These are phyloP conservation scores for Penicillium verhagenii DNA, from an alignment of 495 filamentous ascomycete genomes.

Conservation along the genomic window DNA sequence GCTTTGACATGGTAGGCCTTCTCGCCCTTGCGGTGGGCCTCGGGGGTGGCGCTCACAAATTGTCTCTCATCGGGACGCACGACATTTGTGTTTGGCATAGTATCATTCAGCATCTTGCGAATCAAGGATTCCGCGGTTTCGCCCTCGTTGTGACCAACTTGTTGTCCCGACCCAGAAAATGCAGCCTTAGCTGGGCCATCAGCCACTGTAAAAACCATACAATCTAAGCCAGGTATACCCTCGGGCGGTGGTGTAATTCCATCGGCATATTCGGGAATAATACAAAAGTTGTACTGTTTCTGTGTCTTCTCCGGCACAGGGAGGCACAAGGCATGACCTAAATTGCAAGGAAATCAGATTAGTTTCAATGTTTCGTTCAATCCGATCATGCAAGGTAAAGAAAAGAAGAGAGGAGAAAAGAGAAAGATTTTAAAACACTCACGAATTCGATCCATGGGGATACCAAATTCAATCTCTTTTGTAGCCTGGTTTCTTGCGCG, in stretches of 20 bases:
- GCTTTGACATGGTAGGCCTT: conserved; percentile 91
- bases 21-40: conserved; percentile 85
- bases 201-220: conserved; percentile 80
- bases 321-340: conserved; percentile 76
- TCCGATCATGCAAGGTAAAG: neutral
- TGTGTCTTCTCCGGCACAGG: conserved; percentile 90
- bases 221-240: conserved; percentile 51
- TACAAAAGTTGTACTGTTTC: conserved; percentile 83
- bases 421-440: conserved; percentile 28
- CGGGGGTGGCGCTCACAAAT: conserved; percentile 73
- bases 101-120: conserved; percentile 60
- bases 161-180: conserved; percentile 38
- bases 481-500: conserved; percentile 65
- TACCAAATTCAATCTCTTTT: conserved; percentile 64
- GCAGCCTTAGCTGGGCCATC: conserved; percentile 66
- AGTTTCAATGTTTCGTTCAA: neutral
- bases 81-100: conserved; percentile 57
- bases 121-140: conserved; percentile 64
- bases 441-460: conserved; percentile 75
- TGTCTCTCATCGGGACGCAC: conserved; percentile 67
- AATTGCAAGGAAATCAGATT: conserved; percentile 5
- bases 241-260: conserved; percentile 49
- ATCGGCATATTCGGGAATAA: conserved; percentile 67
- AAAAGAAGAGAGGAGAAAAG: neutral
- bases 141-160: conserved; percentile 43